A percentile compares a stretch with the other conserved stretches of the same genome.
phyloP scores from a whole-genome alignment of 2,329 filamentous ascomycete species.

The Aplosporella prunicola region DNA sequence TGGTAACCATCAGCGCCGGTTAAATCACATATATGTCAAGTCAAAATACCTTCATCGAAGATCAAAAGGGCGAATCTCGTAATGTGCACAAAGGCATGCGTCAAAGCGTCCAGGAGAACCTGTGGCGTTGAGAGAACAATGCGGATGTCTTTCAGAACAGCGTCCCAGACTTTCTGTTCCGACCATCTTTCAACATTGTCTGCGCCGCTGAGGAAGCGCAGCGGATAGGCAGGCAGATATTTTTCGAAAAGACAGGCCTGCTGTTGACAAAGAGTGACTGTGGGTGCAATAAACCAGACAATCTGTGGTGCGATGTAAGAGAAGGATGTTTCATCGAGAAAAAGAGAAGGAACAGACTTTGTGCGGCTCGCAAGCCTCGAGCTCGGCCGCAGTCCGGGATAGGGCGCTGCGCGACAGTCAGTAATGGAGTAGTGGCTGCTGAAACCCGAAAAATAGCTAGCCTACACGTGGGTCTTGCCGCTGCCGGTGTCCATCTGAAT shows the following conservation, averaged over 20 bases:
- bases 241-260: constrained; percentile 29
- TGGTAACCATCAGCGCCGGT: constrained; percentile 23
- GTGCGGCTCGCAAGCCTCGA: constrained; percentile 28
- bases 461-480: constrained; percentile 39
- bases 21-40: constrained; percentile 2
- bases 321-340: background rate
- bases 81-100: constrained; percentile 64
- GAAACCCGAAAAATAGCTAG: background rate
- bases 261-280: constrained; percentile 37
- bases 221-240: constrained; percentile 40
- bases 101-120: constrained; percentile 63
- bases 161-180: constrained; percentile 56
- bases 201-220: constrained; percentile 55
- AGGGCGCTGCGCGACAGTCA: constrained; percentile 3
- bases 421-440: background rate
- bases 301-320: constrained; percentile 19
- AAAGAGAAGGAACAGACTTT: constrained; percentile 21
- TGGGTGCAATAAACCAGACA: constrained; percentile 40
- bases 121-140: constrained; percentile 73
- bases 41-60: constrained; percentile 65
- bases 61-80: constrained; percentile 57
- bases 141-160: constrained; percentile 51
- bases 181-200: constrained; percentile 69
- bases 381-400: constrained; percentile 31
- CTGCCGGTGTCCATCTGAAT: constrained; percentile 38